A percentile compares a stretch with the other conserved stretches of the same genome.
Evolutionary conservation across 2,329 filamentous ascomycete genomes (phyloP).

Genomic region (Pseudogymnoascus sp.): DNA sequence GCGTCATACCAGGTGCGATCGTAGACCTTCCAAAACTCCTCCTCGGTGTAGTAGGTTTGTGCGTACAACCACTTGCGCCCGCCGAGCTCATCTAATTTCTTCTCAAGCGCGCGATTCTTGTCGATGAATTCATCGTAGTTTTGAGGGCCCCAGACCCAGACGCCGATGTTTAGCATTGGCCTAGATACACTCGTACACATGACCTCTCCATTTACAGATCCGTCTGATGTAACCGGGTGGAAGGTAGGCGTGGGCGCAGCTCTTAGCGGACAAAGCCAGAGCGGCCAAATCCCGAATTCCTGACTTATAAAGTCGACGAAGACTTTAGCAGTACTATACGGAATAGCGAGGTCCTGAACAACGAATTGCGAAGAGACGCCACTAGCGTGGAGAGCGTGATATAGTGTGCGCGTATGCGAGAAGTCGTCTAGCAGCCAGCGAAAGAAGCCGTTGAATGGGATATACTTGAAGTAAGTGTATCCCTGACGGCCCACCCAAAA

Average conservation of each 20-base stretch:
- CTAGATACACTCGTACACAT: too few species aligned
- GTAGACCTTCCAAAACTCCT: constrained; percentile 55
- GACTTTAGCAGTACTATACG: constrained; percentile 36
- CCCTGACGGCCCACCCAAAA: constrained; percentile 46
- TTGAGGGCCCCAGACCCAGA: constrained; percentile 46
- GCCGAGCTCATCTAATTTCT: constrained; percentile 46
- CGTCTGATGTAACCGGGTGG: too few species aligned
- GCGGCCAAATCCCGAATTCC: constrained; percentile 37
- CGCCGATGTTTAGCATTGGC: constrained; percentile 49
- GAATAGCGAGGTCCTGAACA: constrained; percentile 51
- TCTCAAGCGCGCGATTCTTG: constrained; percentile 52
- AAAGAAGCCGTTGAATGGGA: constrained; percentile 50
- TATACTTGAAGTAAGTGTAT: constrained; percentile 46
- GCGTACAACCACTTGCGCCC: constrained; percentile 66
- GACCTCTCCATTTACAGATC: too few species aligned
- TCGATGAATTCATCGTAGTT: constrained; percentile 39
- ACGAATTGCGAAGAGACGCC: constrained; percentile 42
- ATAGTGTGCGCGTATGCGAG: constrained; percentile 52
- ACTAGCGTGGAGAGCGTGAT: constrained; percentile 50
- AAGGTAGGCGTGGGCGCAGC: too few species aligned
- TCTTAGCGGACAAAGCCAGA: constrained; percentile 46
- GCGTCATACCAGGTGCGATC: constrained; percentile 50
- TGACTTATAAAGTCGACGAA: constrained; percentile 41
- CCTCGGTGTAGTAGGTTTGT: constrained; percentile 57
- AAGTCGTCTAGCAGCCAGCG: constrained; percentile 50